Evolutionary conservation across 371 early-diverging fungal genomes (phyloP).

Genomic region (Neoconidiobolus thromboides): DNA sequence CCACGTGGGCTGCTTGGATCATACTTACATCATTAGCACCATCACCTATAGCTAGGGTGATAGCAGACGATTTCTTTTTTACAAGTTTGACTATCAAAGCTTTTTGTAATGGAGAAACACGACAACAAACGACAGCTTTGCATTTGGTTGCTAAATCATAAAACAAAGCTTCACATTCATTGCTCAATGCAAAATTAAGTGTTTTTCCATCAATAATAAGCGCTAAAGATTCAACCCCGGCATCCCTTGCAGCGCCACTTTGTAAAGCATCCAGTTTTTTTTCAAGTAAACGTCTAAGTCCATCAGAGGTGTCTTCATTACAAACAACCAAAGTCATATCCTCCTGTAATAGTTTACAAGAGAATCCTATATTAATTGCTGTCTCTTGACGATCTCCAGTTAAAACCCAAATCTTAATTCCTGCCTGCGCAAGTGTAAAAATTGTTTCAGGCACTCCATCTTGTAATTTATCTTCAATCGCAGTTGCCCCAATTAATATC

Average conservation of each 20-base stretch:
- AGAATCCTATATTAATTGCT: conserved; percentile 82
- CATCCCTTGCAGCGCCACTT: conserved; percentile 25
- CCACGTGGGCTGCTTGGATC: conserved; percentile 94
- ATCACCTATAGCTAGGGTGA: conserved; percentile 84
- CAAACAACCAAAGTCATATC: conserved; percentile 69
- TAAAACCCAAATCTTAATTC: conserved; percentile 91
- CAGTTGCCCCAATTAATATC: conserved; percentile 87
- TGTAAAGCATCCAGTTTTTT: conserved; percentile 49
- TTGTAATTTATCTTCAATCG: conserved; percentile 97
- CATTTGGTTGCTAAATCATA: conserved; percentile 58
- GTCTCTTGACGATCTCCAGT: conserved; percentile 90
- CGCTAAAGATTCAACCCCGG: conserved; percentile 41
- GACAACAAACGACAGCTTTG: conserved; percentile 78
- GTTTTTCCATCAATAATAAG: conserved; percentile 53
- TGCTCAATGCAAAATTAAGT: conserved; percentile 45
- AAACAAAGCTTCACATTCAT: conserved; percentile 44
- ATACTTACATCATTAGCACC: conserved; percentile 98
- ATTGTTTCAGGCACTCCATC: conserved; percentile 96
- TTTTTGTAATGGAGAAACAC: conserved; percentile 89
- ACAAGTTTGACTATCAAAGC: conserved; percentile 82
- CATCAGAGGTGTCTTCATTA: conserved; percentile 59
- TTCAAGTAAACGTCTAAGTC: conserved; percentile 54
- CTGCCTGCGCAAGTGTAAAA: conserved; percentile 82
- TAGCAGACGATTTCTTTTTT: conserved; percentile 50
- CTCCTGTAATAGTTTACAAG: conserved; percentile 70